Conservation (phyloP, 2,329 filamentous ascomycete species). For the Pseudogymnoascus sp. region DNA sequence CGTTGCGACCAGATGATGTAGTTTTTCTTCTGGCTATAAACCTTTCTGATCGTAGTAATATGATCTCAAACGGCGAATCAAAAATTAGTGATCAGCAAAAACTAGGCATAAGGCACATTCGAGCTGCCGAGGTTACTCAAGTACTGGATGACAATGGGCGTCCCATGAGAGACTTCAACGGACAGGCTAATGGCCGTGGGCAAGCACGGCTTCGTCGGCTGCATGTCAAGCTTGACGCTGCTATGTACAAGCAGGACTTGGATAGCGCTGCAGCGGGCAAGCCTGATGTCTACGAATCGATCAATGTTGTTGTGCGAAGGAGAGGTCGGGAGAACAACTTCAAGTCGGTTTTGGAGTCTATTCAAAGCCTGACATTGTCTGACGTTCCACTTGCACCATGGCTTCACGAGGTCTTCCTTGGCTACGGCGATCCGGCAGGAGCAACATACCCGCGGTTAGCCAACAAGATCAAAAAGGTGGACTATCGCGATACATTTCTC, state of each 20-base stretch:
- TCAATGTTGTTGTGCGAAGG: slow-evolving; percentile 81
- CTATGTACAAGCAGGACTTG: slow-evolving; percentile 70
- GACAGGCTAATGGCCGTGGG: slow-evolving; percentile 55
- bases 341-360: slow-evolving; percentile 84
- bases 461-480: slow-evolving; percentile 69
- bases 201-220: slow-evolving; percentile 60
- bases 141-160: slow-evolving; percentile 80
- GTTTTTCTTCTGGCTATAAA: slow-evolving; percentile 80
- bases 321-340: slow-evolving; percentile 94
- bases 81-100: slow-evolving; percentile 47
- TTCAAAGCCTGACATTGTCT: slow-evolving; percentile 75
- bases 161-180: slow-evolving; percentile 55
- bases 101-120: slow-evolving; percentile 61
- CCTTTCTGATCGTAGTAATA: slow-evolving; percentile 44
- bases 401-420: slow-evolving; percentile 96
- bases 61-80: slow-evolving; percentile 45
- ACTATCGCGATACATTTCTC: slow-evolving; percentile 90
- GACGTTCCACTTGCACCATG: slow-evolving; percentile 81
- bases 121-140: slow-evolving; percentile 79
- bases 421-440: slow-evolving; percentile 85
- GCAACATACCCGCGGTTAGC: slow-evolving; percentile 79
- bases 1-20: slow-evolving; percentile 76
- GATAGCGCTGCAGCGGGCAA: slow-evolving; percentile 59
- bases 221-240: slow-evolving; percentile 73
- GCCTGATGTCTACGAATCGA: slow-evolving; percentile 69